Conservation (phyloP, 2,329 filamentous ascomycete species). For the Hypoxylon sp. region DNA sequence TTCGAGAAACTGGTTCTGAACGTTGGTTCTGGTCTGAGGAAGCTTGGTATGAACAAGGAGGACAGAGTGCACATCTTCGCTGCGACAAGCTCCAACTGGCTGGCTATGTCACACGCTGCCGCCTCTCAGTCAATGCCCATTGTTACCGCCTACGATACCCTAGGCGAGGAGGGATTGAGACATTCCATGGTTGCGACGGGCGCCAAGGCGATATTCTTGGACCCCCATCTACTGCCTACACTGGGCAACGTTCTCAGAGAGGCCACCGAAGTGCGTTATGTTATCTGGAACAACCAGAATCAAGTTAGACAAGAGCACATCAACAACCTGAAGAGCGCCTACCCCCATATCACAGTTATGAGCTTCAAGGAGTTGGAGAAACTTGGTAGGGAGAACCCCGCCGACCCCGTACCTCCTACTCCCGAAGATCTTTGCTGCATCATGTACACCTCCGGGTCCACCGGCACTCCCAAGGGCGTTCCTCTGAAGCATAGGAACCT, state of each 20-base stretch:
- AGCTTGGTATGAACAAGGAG: slow-evolving; percentile 76
- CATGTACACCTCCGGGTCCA: slow-evolving; percentile 82
- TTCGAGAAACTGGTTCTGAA: slow-evolving; percentile 78
- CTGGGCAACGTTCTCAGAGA: slow-evolving; percentile 67
- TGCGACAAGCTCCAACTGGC: slow-evolving; percentile 73
- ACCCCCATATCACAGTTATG: slow-evolving; percentile 61
- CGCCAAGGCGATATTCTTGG: slow-evolving; percentile 79
- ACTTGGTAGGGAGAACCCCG: slow-evolving; percentile 71
- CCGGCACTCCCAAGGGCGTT: slow-evolving; percentile 85
- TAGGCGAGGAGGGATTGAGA: slow-evolving; percentile 78
- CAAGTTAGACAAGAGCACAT: slow-evolving; percentile 64
- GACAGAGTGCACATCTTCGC: slow-evolving; percentile 85
- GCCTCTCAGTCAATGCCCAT: slow-evolving; percentile 83
- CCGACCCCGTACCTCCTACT: slow-evolving; percentile 76
- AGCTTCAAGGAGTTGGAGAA: slow-evolving; percentile 66
- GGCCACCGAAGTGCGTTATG: slow-evolving; percentile 63
- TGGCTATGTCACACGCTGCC: slow-evolving; percentile 64
- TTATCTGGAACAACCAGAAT: slow-evolving; percentile 69
- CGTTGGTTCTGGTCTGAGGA: slow-evolving; percentile 77
- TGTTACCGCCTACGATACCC: slow-evolving; percentile 82
- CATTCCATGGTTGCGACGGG: slow-evolving; percentile 79
- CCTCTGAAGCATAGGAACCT: slow-evolving; percentile 81
- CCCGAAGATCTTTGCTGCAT: slow-evolving; percentile 83
- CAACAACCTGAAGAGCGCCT: slow-evolving; percentile 64
- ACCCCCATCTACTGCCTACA: slow-evolving; percentile 76